Evolutionary conservation across 2,329 filamentous ascomycete genomes (phyloP).

Genomic region (Cordyceps fumosorosea): DNA sequence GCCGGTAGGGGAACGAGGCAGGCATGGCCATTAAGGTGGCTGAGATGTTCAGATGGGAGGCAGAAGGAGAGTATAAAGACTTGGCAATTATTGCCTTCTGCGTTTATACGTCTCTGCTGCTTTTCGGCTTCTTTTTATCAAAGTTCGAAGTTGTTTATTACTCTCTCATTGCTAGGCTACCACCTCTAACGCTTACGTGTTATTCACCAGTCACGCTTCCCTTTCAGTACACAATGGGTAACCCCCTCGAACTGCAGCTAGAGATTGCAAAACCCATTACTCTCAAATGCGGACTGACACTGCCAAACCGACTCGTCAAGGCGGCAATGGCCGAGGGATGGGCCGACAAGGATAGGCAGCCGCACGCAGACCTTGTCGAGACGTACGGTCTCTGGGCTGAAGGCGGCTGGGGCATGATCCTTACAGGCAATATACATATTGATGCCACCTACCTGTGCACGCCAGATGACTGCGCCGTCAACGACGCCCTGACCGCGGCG

Average conservation of each 20-base stretch:
- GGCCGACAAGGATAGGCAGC: constrained; percentile 31
- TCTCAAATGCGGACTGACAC: constrained; percentile 2
- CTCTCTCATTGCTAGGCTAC: background rate
- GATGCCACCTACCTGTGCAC: constrained; percentile 50
- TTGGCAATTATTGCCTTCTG: too few relatives aligned
- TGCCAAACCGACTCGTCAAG: constrained; percentile 20
- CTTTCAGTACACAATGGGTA: background rate
- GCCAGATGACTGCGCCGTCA: constrained; percentile 49
- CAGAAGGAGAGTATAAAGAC: too few relatives aligned
- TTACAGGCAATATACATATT: constrained; percentile 57
- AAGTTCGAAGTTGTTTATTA: too few relatives aligned
- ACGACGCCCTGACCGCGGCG: constrained; percentile 32
- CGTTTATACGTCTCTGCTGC: too few relatives aligned
- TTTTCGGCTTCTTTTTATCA: too few relatives aligned
- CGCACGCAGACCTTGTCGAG: constrained; percentile 35
- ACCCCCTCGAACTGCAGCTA: background rate
- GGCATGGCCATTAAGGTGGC: too few relatives aligned
- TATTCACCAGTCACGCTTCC: background rate
- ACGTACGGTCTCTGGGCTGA: constrained; percentile 53
- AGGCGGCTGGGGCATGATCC: constrained; percentile 41
- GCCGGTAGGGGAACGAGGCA: too few relatives aligned
- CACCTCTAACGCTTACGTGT: background rate
- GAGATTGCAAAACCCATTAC: background rate
- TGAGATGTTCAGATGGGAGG: too few relatives aligned
- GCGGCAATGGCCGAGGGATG: constrained; percentile 39